Conservation (phyloP, 2,329 filamentous ascomycete species). For the Fonsecaea pugnacius region DNA sequence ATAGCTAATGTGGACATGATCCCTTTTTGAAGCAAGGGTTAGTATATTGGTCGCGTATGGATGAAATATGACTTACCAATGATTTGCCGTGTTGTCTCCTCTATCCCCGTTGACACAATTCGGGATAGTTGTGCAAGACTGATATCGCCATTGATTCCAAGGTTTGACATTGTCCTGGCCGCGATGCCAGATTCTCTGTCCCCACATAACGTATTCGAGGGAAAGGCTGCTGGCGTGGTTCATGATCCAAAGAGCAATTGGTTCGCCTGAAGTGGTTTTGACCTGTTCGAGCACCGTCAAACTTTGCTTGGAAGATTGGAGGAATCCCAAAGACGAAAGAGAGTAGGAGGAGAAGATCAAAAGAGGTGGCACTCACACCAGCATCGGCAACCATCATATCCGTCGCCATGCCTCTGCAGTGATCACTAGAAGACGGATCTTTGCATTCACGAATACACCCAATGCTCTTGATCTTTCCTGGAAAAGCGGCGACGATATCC, state of each 20-base stretch:
- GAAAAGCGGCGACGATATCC: constrained; percentile 35
- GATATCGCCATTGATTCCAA: constrained; percentile 48
- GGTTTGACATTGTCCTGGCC: constrained; percentile 44
- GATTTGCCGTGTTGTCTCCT: constrained; percentile 48
- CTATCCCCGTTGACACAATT: constrained; percentile 49
- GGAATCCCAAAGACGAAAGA: neutral
- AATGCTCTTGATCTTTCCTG: constrained; percentile 36
- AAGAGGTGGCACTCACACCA: constrained; percentile 37
- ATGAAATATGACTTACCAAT: neutral
- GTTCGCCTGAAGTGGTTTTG: constrained; percentile 46
- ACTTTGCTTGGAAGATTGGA: neutral
- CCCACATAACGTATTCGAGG: constrained; percentile 58
- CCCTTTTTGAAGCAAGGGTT: neutral
- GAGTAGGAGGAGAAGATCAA: neutral
- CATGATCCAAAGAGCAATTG: constrained; percentile 58
- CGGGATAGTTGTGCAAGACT: constrained; percentile 21
- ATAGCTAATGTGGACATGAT: neutral
- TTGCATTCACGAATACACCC: constrained; percentile 37
- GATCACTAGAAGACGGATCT: constrained; percentile 35
- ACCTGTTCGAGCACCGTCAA: constrained; percentile 36
- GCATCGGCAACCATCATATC: constrained; percentile 42
- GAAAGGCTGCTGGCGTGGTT: constrained; percentile 46
- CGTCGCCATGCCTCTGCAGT: constrained; percentile 40
- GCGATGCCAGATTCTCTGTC: constrained; percentile 55
- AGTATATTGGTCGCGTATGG: neutral